phyloP scores from a whole-genome alignment of 495 filamentous ascomycete species.

The Filosporella fistucella region DNA sequence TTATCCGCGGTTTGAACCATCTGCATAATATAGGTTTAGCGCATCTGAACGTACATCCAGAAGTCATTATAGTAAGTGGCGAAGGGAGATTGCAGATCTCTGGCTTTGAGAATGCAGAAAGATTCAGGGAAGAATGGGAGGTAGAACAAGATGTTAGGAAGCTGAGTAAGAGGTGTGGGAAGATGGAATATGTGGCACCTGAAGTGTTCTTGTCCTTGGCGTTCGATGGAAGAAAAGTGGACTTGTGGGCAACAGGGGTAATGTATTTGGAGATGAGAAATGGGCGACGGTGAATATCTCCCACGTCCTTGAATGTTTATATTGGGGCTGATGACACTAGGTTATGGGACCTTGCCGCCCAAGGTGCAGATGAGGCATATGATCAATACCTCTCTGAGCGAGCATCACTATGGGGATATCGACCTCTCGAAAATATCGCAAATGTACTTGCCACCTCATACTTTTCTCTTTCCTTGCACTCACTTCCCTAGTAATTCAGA shows the following conservation, averaged over 20 bases:
- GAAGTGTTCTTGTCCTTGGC: not conserved
- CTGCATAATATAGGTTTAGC: slow-evolving; percentile 76
- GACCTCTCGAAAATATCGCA: not conserved
- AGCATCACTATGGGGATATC: not conserved
- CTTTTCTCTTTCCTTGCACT: too few species aligned
- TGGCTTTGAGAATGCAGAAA: slow-evolving; percentile 5
- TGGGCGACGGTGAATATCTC: too few species aligned
- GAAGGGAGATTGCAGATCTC: slow-evolving; percentile 34
- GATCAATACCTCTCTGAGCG: not conserved
- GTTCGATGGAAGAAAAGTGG: slow-evolving; percentile 1
- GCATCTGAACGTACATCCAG: slow-evolving; percentile 89
- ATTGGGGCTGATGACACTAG: too few species aligned
- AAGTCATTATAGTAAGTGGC: slow-evolving; percentile 75
- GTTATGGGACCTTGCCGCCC: not conserved
- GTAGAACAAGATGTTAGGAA: not conserved
- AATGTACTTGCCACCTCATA: not conserved
- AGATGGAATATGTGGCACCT: not conserved
- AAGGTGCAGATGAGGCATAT: not conserved
- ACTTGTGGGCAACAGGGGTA: slow-evolving; percentile 15
- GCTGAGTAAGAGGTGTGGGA: not conserved
- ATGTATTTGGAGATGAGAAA: slow-evolving; percentile 5
- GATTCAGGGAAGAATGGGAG: too few species aligned
- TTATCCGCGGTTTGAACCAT: slow-evolving; percentile 69
- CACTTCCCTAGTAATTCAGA: slow-evolving; percentile 19
- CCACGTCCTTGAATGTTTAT: too few species aligned